Evolutionary conservation across 371 early-diverging fungal genomes (phyloP), one percentile per base, ranked within the genome.

Genomic region (Lichtheimia ornata): DNA sequence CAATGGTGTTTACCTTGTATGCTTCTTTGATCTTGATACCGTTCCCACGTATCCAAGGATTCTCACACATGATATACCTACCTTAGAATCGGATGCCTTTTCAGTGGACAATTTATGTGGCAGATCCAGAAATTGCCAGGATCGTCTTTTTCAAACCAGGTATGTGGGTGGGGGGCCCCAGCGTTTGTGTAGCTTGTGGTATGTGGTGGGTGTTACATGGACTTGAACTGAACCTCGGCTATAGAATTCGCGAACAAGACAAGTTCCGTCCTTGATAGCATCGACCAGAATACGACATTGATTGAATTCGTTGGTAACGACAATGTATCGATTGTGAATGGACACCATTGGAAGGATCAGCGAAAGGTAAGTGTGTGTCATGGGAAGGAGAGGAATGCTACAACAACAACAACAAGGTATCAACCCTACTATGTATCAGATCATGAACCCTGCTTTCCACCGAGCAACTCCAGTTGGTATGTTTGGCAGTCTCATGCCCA

Each of bases 401-500:
- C 13, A 1, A 22, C 22, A 1, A 22, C 22, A 1, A 22, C 22
- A 22, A 22, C 22, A 1, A 43, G 14, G 11, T 44, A 42, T 20
- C 30, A 49, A 28, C 22, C 24, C 4, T 24, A 22, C 3, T 22
- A n/a, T n/a, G n/a, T n/a, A 17, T 11, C 9, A 62, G 50, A 62
- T 62, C 0, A 73, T 75, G 67, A 75, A 73, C 25, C 78, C 78
- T 24, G 75, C 73, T 2, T 77, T 77, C 40, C 66, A 67, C 53
- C 69, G 73, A 12, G 53, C 71, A 28, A 58, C 66, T 62, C 78
- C 78, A 0, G 65, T 73, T 12, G 60, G 67, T 11, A 51, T 64
- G 11, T 75, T 77, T 59, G 71, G 62, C 5, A 44, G 40, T 35
- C 43, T 73, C 3, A 51, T 69, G 42, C 51, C 50, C 2, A 56